These are phyloP conservation scores for Chlorella sp. DNA, from an alignment of 139 green algal species.

Conservation along the genomic window DNA sequence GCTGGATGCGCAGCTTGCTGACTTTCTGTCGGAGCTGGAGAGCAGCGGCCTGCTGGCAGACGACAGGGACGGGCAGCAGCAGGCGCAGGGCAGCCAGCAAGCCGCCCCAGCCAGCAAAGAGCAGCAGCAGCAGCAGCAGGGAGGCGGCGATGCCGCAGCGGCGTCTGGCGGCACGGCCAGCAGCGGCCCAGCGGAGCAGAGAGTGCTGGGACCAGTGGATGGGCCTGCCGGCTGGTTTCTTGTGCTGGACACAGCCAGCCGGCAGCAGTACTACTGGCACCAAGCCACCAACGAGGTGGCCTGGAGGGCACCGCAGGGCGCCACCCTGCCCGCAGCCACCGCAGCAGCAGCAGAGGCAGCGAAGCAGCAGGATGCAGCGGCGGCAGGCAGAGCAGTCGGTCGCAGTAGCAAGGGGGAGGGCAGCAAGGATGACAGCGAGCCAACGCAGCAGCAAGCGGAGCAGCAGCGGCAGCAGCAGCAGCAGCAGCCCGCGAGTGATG, in stretches of 20 bases:
- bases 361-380: background rate
- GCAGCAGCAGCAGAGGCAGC: background rate
- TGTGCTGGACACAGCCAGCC: conserved; percentile 72
- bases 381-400: too few species aligned
- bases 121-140: background rate
- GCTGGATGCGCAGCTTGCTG: conserved; percentile 65
- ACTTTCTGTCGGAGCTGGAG: conserved; percentile 82
- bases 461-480: background rate
- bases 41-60: conserved; percentile 75
- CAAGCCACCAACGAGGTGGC: conserved; percentile 67
- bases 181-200: conserved; percentile 54
- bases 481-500: background rate
- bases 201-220: conserved; percentile 67
- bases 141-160: background rate
- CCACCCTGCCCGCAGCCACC: conserved; percentile 2
- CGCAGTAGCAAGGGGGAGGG: background rate
- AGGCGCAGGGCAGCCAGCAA: background rate
- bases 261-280: conserved; percentile 79
- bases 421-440: background rate
- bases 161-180: background rate
- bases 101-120: background rate
- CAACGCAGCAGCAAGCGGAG: background rate
- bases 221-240: conserved; percentile 33
- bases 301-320: conserved; percentile 65
- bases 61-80: background rate